Conservation (phyloP, 768 basidiomycete species). For the Trametes meyenii region DNA sequence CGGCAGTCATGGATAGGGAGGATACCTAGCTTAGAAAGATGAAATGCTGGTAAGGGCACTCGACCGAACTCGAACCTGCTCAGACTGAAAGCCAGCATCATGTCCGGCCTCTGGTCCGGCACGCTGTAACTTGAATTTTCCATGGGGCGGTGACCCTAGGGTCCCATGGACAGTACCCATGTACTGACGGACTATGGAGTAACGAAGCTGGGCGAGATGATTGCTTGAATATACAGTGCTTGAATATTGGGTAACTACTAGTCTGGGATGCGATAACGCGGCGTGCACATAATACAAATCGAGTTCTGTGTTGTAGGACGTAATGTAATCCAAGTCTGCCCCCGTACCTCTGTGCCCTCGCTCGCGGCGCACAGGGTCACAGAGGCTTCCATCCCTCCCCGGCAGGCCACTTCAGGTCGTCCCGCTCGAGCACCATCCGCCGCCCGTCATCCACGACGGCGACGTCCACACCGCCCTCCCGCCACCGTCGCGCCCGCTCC, state of each 20-base stretch:
- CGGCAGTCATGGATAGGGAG: too few species aligned
- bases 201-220: background rate
- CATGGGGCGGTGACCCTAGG: too few species aligned
- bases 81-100: too few species aligned
- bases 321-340: background rate
- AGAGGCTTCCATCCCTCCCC: slow-evolving; percentile 58
- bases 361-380: slow-evolving; percentile 7
- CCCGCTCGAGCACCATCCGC: slow-evolving; percentile 40
- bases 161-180: too few species aligned
- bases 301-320: background rate
- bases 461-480: slow-evolving; percentile 21
- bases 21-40: too few species aligned
- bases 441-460: slow-evolving; percentile 14
- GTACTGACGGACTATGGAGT: background rate
- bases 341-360: background rate
- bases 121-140: too few species aligned
- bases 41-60: too few species aligned
- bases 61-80: too few species aligned
- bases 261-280: background rate
- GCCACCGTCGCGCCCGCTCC: slow-evolving; percentile 21
- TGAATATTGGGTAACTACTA: background rate
- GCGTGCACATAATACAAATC: slow-evolving; percentile 6
- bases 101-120: too few species aligned
- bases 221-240: background rate
- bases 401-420: slow-evolving; percentile 64